Base-by-base conservation (phyloP, 2,329 filamentous ascomycete species). In the Scedosporium dehoogii region DNA sequence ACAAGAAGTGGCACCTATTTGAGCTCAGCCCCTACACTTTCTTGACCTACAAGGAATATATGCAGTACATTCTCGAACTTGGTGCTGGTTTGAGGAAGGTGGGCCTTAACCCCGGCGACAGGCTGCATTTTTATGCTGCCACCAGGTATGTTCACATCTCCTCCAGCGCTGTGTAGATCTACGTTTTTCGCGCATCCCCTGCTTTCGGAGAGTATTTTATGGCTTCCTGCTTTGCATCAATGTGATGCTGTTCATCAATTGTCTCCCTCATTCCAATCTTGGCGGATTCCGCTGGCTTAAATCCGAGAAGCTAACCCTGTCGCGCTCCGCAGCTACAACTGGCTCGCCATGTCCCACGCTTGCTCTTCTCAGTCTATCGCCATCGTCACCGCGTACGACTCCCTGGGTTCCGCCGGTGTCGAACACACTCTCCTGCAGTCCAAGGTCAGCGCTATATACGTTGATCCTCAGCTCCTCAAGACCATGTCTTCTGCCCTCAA, bases 311-410 rank as follows among this genome's bases (percentile, higher is more conserved):
- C 57, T 62, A 62, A 53, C 61, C 66, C 68, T 69, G 62, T 66
- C 57, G 59, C 60, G 7, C 16, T 6, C 25, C 14, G 9, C 64
- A 91, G 89, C 73, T 82, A 86, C 60, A 84, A 91, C 76, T 97
- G 93, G 93, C 82, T 97, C 66, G 85, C 87, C 62, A 85, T 90
- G 69, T 89, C 92, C 57, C 91, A 96, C 73, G 83, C 76, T 55
- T 79, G 88, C 84, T 78, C 86, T 21, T 92, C 92, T 16, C 93
- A 97, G 75, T 92, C 90, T 55, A 85, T 97, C 73, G 86, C 90
- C 64, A 92, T 97, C 67, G 93, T 97, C 59, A 97, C 93, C 56
- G 92, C 92, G 59, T 97, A 97, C 75, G 92, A 97, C 74, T 96
- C 92, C 33, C 87, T 97, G 55, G 92, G 92, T 61, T 84, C 91